Conservation (phyloP, 345 rosid genomes). For the Sonneratia alba region DNA sequence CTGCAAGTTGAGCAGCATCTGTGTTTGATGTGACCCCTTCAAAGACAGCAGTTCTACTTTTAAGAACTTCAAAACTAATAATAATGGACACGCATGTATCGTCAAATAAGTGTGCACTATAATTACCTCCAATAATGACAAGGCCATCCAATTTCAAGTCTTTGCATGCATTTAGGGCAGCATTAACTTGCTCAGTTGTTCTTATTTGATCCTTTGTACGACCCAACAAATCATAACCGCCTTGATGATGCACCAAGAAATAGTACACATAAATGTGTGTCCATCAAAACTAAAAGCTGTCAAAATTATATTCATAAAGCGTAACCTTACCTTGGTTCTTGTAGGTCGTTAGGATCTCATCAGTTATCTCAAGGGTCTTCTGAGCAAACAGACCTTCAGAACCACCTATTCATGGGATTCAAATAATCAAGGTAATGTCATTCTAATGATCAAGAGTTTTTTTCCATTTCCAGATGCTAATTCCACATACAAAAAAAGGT, state of each 20-base stretch:
- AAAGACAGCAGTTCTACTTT: slow-evolving; percentile 14
- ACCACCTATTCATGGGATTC: slow-evolving; percentile 47
- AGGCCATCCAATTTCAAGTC: slow-evolving; percentile 89
- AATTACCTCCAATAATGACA: slow-evolving; percentile 87
- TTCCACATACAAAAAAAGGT: not conserved
- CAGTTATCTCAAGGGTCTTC: slow-evolving; percentile 77
- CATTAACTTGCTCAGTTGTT: slow-evolving; percentile 91
- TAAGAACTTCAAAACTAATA: slow-evolving; percentile 9
- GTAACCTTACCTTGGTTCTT: slow-evolving; percentile 77
- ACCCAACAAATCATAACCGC: slow-evolving; percentile 95
- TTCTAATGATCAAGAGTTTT: not conserved
- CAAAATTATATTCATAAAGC: slow-evolving; percentile 6
- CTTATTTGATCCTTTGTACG: slow-evolving; percentile 95
- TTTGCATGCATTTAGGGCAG: slow-evolving; percentile 72
- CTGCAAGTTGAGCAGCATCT: slow-evolving; percentile 99
- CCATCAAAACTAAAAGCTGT: not conserved
- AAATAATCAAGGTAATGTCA: not conserved
- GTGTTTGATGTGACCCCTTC: slow-evolving; percentile 91
- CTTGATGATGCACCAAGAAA: slow-evolving; percentile 22
- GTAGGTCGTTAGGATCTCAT: slow-evolving; percentile 70
- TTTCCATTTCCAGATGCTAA: not conserved
- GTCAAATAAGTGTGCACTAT: not conserved
- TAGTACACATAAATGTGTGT: slow-evolving; percentile 3
- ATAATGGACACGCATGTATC: not conserved
- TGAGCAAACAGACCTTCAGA: slow-evolving; percentile 96